Base-by-base conservation (phyloP, 1,284 basidiomycete species). In the Microbotryum lychnidis-dioicae region DNA sequence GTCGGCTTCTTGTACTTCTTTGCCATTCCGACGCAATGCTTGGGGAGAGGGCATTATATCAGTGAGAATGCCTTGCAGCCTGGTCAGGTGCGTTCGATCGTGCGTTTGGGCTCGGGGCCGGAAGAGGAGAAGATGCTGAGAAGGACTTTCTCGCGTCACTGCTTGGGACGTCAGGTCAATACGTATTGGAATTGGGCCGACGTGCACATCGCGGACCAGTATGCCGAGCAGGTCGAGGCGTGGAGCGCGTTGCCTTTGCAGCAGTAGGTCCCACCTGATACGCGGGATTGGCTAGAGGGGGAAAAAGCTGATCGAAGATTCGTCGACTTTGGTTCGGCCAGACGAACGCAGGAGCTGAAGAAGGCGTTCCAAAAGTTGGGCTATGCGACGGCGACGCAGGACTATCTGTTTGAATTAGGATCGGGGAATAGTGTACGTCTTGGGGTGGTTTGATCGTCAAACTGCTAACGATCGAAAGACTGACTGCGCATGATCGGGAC, bases 11-110 rank as follows among this genome's bases (percentile, higher is more conserved):
- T 66, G 4, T 71, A 70, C 49, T 64, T 66, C 49, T 46, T 69
- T 44, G 64, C 64, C 0, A 45, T 71, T 6, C 71, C 71, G 0
- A 48, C 57, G n/a, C 51, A 49, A 4, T 9, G 49, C 2, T 25
- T 25, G n/a, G 51, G 51, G 3, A 53, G 21, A 33, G 14, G 51
- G 51, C 87, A 84, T 20, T 93, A 89, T 73, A 86, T 92, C 52
- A 90, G 93, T 73, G 92, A 97, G 77, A 93, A 97, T 75, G 92
- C 93, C 0, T 77, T 97, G 29, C 88, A 91, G 72, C 91, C 93
- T 6, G 86, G 82, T 4, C 89, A 92, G 78, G 91, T 91, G 68
- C 58, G 77, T 70, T 29, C 50, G 46, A 50, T 27, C 29, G 20
- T 23, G 5, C 33, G 8, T 31, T 37, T 10, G 42, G n/a, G 18